Conservation (phyloP, 768 basidiomycete species). For the Trametes cinnabarina region DNA sequence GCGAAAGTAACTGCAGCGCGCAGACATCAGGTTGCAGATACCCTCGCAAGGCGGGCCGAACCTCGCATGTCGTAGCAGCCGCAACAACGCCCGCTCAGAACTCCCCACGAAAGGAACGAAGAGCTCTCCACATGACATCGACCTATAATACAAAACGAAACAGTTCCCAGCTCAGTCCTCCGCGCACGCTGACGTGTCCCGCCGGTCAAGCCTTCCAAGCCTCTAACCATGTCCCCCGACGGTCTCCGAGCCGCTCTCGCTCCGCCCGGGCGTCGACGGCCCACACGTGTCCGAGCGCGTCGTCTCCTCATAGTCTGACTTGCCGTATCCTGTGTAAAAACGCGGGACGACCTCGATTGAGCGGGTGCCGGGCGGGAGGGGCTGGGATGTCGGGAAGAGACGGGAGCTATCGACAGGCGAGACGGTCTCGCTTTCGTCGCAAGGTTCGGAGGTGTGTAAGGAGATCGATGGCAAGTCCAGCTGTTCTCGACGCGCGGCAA, state of each 20-base stretch:
- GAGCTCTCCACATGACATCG: background rate
- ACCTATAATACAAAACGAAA: constrained; percentile 3
- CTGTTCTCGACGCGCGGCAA: constrained; percentile 15
- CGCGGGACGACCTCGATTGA: constrained; percentile 10
- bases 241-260: background rate
- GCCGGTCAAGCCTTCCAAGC: background rate
- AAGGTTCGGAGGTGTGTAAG: background rate
- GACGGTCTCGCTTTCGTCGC: background rate
- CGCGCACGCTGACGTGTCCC: no score
- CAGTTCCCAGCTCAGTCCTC: background rate
- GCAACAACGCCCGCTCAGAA: background rate
- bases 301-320: background rate
- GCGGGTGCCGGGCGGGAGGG: background rate
- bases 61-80: no score
- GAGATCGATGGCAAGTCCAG: constrained; percentile 9
- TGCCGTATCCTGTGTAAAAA: no score
- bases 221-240: background rate
- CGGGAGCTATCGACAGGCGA: background rate
- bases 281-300: no score
- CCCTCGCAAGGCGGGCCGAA: no score
- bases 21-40: no score
- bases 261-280: background rate
- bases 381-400: background rate
- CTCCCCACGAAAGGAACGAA: background rate
- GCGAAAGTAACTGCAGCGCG: no score